Evolutionary conservation across 306 rosid species (phyloP).

Genomic region (Trichosanthes cucumerina): DNA sequence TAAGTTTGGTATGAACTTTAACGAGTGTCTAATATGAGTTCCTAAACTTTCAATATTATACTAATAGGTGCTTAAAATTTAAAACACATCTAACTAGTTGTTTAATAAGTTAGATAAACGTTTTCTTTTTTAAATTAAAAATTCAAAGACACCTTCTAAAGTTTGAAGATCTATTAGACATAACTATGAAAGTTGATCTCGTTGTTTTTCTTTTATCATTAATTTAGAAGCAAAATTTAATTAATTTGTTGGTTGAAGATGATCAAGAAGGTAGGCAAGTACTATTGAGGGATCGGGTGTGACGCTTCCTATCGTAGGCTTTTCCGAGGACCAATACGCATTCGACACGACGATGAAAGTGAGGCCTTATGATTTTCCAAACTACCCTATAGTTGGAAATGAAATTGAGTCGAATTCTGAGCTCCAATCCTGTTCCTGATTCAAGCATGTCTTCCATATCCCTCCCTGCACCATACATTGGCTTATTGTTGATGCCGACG

Average conservation of each 20-base stretch:
- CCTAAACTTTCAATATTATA: no score
- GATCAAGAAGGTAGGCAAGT: constrained; percentile 35
- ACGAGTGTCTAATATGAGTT: no score
- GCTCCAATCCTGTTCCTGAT: constrained; percentile 52
- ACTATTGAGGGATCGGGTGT: constrained; percentile 43
- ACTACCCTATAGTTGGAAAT: constrained; percentile 41
- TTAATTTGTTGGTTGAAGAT: not conserved
- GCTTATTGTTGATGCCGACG: constrained; percentile 45
- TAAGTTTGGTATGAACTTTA: no score
- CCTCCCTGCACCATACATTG: constrained; percentile 90
- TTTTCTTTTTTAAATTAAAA: no score
- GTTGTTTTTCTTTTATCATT: no score
- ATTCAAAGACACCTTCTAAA: no score
- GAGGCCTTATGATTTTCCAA: constrained; percentile 38
- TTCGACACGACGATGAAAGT: constrained; percentile 41
- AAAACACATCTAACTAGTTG: no score
- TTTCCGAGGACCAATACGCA: constrained; percentile 43
- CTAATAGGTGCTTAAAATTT: no score
- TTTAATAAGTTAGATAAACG: no score
- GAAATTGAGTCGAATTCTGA: constrained; percentile 24
- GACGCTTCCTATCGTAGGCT: constrained; percentile 39
- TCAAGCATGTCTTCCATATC: constrained; percentile 70
- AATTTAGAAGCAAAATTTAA: not conserved
- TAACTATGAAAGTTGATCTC: no score
- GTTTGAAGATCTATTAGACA: no score